Evolutionary conservation across 148 eudicot genomes (phyloP).

Genomic region (Dianthus caryophyllus): DNA sequence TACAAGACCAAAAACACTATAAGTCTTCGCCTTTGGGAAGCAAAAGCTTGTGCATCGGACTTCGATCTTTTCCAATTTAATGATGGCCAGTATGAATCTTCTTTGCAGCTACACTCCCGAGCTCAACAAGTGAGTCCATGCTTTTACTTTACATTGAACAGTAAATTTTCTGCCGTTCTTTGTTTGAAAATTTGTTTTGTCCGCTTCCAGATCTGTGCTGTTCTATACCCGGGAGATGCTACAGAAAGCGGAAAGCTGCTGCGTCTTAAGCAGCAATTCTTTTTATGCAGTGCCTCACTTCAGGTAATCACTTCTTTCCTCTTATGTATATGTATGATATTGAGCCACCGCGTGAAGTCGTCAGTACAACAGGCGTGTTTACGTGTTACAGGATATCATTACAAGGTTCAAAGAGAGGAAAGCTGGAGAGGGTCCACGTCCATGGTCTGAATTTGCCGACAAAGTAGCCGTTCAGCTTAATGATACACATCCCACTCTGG

Average conservation of each 20-base stretch:
- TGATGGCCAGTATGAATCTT: slow-evolving; percentile 90
- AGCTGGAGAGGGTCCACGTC: slow-evolving; percentile 37
- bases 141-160: neutral
- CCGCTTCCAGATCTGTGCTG: slow-evolving; percentile 81
- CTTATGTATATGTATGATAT: neutral
- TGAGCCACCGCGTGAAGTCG: neutral
- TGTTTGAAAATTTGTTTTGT: slow-evolving; percentile 13
- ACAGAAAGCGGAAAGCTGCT: slow-evolving; percentile 85
- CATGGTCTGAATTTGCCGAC: slow-evolving; percentile 85
- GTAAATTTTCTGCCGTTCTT: neutral
- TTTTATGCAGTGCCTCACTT: slow-evolving; percentile 97
- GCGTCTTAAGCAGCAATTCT: slow-evolving; percentile 93
- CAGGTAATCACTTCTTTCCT: slow-evolving; percentile 48
- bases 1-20: slow-evolving; percentile 91
- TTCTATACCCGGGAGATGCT: slow-evolving; percentile 96
- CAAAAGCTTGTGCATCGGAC: slow-evolving; percentile 83
- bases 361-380: slow-evolving; percentile 10
- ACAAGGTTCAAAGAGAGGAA: slow-evolving; percentile 85
- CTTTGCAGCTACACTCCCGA: slow-evolving; percentile 76
- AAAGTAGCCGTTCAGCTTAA: slow-evolving; percentile 98
- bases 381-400: slow-evolving; percentile 70
- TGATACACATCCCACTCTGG: slow-evolving; percentile 97
- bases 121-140: slow-evolving; percentile 70
- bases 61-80: slow-evolving; percentile 83
- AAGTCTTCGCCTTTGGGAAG: slow-evolving; percentile 99